A percentile compares a stretch with the other conserved stretches of the same genome.
Conservation (phyloP, 2,329 filamentous ascomycete species). For the Trichoderma citrinoviride region DNA sequence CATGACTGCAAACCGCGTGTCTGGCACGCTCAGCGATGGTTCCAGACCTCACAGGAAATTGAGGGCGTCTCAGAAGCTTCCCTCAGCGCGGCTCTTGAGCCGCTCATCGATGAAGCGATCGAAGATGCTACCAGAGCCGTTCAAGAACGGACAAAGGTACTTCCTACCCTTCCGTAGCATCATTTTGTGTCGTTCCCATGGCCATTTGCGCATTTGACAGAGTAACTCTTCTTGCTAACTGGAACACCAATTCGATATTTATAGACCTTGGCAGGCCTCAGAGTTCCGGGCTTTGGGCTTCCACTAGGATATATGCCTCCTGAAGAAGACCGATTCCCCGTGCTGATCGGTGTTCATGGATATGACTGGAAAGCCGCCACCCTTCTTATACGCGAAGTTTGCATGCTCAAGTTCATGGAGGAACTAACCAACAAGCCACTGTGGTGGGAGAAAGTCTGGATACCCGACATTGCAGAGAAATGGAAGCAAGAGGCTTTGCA, state of each 20-base stretch:
- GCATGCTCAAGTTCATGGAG: conserved; percentile 36
- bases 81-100: not conserved
- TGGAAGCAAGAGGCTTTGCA: conserved; percentile 34
- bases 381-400: conserved; percentile 33
- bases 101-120: not conserved
- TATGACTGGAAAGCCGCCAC: conserved; percentile 30
- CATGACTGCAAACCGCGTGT: not conserved
- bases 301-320: conserved; percentile 24
- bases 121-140: not conserved
- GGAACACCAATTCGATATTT: not conserved
- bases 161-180: not conserved
- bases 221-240: not conserved
- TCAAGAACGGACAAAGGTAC: not conserved
- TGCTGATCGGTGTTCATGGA: conserved; percentile 22
- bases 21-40: not conserved
- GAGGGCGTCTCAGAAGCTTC: not conserved
- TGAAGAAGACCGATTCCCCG: conserved; percentile 24
- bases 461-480: conserved; percentile 29
- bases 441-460: conserved; percentile 36
- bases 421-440: conserved; percentile 37
- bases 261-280: not conserved
- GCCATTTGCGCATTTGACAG: not conserved
- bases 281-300: conserved; percentile 30
- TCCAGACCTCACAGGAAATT: not conserved
- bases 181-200: too few species aligned